phyloP scores from a whole-genome alignment of 2,329 filamentous ascomycete species.

The Fusarium nodosum region DNA sequence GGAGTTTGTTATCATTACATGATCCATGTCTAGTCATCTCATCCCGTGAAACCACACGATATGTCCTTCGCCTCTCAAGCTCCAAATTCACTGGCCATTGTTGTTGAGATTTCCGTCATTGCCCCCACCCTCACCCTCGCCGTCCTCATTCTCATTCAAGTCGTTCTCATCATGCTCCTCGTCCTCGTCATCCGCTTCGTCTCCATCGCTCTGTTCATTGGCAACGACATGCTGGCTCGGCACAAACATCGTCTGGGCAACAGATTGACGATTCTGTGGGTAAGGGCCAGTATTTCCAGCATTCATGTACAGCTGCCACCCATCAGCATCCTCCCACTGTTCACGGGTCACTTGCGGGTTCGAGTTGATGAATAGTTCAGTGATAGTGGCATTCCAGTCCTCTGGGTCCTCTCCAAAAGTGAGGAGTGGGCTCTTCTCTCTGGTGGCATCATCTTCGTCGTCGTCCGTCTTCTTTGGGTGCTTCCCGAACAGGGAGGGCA shows the following conservation, averaged over 20 bases:
- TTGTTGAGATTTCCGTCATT: neutral
- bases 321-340: slow-evolving; percentile 1
- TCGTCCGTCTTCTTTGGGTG: slow-evolving; percentile 4
- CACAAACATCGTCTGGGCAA: too few species aligned
- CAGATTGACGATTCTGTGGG: neutral
- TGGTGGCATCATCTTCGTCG: neutral
- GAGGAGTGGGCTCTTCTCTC: neutral
- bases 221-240: neutral
- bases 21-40: neutral
- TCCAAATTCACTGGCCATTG: slow-evolving; percentile 1
- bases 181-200: neutral
- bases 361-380: slow-evolving; percentile 14
- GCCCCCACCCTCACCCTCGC: neutral
- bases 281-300: neutral
- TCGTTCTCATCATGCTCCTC: neutral
- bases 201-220: neutral
- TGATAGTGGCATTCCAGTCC: slow-evolving; percentile 23
- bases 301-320: slow-evolving; percentile 16
- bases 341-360: slow-evolving; percentile 13
- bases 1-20: neutral
- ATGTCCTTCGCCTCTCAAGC: too few species aligned
- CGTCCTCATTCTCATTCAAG: neutral
- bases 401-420: slow-evolving; percentile 8
- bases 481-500: slow-evolving; percentile 14
- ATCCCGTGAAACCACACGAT: neutral